Evolutionary conservation across 345 rosid genomes (phyloP).

Genomic region (Durio zibethinus): DNA sequence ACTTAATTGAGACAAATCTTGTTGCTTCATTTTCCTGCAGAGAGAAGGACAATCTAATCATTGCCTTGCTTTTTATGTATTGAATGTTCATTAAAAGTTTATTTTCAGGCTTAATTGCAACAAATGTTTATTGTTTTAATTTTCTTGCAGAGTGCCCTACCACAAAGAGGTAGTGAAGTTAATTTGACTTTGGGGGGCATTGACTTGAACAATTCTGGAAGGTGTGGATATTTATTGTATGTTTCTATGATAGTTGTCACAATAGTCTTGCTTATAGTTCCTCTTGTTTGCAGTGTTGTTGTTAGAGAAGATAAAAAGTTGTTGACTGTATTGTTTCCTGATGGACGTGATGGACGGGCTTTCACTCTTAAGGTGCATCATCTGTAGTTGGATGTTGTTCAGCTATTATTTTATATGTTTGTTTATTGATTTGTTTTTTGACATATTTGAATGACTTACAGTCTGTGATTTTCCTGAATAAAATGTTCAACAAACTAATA

Average conservation of each 20-base stretch:
- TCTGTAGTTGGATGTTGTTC: slow-evolving; percentile 17
- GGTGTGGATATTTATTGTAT: slow-evolving; percentile 41
- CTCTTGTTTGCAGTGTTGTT: slow-evolving; percentile 69
- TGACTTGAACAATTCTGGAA: slow-evolving; percentile 95
- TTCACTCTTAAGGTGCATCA: slow-evolving; percentile 89
- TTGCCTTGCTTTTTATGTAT: background rate
- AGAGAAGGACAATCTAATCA: background rate
- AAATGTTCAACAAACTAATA: slow-evolving; percentile 2
- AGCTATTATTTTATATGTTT: background rate
- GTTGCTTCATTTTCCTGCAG: background rate
- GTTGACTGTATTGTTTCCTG: slow-evolving; percentile 94
- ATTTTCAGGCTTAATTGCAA: background rate
- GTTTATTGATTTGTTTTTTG: background rate
- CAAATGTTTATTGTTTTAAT: slow-evolving; percentile 11
- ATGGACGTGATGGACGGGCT: slow-evolving; percentile 99
- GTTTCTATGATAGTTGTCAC: slow-evolving; percentile 11
- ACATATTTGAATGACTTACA: background rate
- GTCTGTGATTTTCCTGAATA: background rate
- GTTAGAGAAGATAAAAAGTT: slow-evolving; percentile 95
- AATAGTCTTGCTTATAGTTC: slow-evolving; percentile 24
- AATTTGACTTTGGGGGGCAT: slow-evolving; percentile 94
- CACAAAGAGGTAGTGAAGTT: slow-evolving; percentile 94
- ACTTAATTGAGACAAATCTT: background rate
- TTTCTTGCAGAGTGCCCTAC: slow-evolving; percentile 70
- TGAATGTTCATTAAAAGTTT: background rate